These are phyloP conservation scores for Pisolithus microcarpus DNA, from an alignment of 768 basidiomycete species.

Conservation along the genomic window DNA sequence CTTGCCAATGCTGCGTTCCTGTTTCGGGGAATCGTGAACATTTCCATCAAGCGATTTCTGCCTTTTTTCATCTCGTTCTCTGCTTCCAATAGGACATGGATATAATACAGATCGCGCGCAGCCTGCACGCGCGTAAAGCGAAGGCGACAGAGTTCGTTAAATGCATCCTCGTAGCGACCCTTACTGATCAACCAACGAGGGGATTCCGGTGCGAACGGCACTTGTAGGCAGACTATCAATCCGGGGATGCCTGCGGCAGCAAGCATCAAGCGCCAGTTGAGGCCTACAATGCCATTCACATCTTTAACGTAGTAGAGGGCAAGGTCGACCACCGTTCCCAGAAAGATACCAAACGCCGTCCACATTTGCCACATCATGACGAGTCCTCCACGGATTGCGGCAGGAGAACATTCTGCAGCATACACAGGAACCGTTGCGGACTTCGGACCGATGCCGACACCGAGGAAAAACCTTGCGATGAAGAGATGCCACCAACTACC, in stretches of 20 bases:
- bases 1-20: slow-evolving; percentile 51
- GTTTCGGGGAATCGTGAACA: slow-evolving; percentile 68
- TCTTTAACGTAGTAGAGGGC: slow-evolving; percentile 43
- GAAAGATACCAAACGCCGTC: slow-evolving; percentile 76
- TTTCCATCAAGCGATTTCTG: slow-evolving; percentile 47
- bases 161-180: slow-evolving; percentile 59
- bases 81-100: slow-evolving; percentile 25
- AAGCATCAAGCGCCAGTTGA: slow-evolving; percentile 72
- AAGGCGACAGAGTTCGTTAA: slow-evolving; percentile 50
- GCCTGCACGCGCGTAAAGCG: slow-evolving; percentile 64
- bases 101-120: slow-evolving; percentile 66
- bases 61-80: slow-evolving; percentile 49
- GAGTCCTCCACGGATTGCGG: slow-evolving; percentile 71
- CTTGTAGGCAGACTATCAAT: slow-evolving; percentile 30
- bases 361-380: slow-evolving; percentile 88
- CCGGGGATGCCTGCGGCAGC: slow-evolving; percentile 53
- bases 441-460: slow-evolving; percentile 37
- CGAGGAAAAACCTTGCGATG: slow-evolving; percentile 41
- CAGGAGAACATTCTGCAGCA: slow-evolving; percentile 67
- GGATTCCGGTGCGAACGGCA: slow-evolving; percentile 51
- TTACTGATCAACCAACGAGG: slow-evolving; percentile 79
- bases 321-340: slow-evolving; percentile 60
- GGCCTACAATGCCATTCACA: slow-evolving; percentile 40
- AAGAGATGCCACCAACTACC: slow-evolving; percentile 47
- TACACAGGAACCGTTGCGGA: slow-evolving; percentile 51